These are phyloP conservation scores for Brassica balearica DNA, from an alignment of 441 rosid genomes.

Conservation along the genomic window DNA sequence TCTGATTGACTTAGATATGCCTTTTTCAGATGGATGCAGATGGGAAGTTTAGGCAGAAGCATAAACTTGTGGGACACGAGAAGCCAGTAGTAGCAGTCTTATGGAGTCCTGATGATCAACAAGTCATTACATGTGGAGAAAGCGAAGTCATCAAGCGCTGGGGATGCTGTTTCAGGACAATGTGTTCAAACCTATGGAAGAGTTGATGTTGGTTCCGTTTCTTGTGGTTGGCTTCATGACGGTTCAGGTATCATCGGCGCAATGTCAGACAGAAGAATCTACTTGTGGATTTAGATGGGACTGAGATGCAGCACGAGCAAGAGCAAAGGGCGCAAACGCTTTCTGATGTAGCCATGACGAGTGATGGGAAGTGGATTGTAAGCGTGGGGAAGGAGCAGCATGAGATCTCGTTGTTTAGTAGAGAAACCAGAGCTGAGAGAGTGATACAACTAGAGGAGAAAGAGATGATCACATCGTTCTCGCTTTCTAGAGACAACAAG, in stretches of 20 bases:
- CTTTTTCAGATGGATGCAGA: constrained; percentile 50
- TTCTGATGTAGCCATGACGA: too few relatives aligned
- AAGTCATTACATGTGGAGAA: constrained; percentile 65
- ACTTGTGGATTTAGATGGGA: too few relatives aligned
- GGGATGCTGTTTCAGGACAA: constrained; percentile 49
- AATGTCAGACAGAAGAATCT: too few relatives aligned
- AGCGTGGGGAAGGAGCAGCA: too few relatives aligned
- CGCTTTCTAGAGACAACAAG: constrained; percentile 63
- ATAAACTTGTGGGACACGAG: constrained; percentile 58
- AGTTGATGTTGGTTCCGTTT: constrained; percentile 49
- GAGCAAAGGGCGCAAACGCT: too few relatives aligned
- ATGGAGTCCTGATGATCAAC: constrained; percentile 62
- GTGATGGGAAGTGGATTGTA: too few relatives aligned
- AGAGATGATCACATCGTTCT: constrained; percentile 68
- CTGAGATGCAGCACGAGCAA: too few relatives aligned
- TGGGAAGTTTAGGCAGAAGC: constrained; percentile 54
- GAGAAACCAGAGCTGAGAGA: constrained; percentile 59
- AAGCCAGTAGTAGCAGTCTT: constrained; percentile 61
- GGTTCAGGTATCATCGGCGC: constrained; percentile 37
- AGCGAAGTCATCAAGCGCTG: constrained; percentile 58
- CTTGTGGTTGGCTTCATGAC: constrained; percentile 66
- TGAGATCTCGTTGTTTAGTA: background rate
- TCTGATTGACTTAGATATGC: too few relatives aligned
- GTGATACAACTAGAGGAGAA: constrained; percentile 49
- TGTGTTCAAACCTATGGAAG: constrained; percentile 53